These are phyloP conservation scores for Solanum bukasovii DNA, from an alignment of 257 asterid species.

Conservation along the genomic window DNA sequence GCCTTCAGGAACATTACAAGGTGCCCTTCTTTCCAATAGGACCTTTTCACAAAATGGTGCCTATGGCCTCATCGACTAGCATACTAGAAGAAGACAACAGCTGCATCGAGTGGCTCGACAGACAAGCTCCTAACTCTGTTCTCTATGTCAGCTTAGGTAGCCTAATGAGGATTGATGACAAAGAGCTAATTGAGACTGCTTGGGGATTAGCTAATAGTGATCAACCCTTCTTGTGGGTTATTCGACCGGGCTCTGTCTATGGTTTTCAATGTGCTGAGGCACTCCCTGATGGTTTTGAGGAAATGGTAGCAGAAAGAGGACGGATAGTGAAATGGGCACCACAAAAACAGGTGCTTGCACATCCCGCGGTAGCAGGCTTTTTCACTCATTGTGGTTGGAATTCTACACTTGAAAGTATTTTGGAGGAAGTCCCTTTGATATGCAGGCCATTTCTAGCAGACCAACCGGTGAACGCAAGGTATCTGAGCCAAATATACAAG, in stretches of 20 bases:
- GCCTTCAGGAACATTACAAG: not conserved
- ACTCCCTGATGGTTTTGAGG: not conserved
- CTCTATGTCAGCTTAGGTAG: conserved; percentile 28
- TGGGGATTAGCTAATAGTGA: conserved; percentile 31
- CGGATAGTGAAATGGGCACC: conserved; percentile 38
- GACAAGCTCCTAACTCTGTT: not conserved
- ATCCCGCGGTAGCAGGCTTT: conserved; percentile 29
- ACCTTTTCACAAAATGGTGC: not conserved
- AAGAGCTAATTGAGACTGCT: conserved; percentile 16
- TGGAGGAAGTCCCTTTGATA: conserved; percentile 34
- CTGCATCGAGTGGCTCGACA: not conserved
- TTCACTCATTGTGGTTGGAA: conserved; percentile 43
- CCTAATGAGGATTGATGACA: conserved; percentile 10
- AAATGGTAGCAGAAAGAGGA: conserved; percentile 9
- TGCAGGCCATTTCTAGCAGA: conserved; percentile 24
- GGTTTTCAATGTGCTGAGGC: not conserved
- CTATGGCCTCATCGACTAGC: not conserved
- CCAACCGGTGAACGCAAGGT: conserved; percentile 29
- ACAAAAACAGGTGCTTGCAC: conserved; percentile 28
- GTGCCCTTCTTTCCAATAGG: not conserved
- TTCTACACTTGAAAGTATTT: conserved; percentile 31
- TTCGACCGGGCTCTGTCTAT: conserved; percentile 1
- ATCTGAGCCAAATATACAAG: conserved; percentile 19
- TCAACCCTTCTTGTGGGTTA: conserved; percentile 34
- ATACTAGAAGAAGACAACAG: not conserved